Base-by-base conservation (phyloP, 306 rosid species). In the Sophora flavescens region DNA sequence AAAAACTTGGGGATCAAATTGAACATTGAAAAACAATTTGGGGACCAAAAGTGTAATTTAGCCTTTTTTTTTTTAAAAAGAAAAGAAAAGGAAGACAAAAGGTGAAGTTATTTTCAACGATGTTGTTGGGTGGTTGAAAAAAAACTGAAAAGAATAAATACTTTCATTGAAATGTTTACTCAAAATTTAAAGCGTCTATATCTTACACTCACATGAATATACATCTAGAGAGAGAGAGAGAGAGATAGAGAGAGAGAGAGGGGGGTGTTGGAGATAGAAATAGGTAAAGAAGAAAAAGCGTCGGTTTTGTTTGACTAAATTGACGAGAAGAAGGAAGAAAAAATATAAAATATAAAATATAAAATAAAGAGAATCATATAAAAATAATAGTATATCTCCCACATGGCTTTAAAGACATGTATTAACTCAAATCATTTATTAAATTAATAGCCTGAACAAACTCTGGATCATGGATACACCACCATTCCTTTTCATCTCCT, bases 371-470 rank as follows among this genome's bases (percentile, higher is more conserved):
- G n/a, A n/a, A n/a, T n/a, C n/a, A n/a, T n/a, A n/a, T n/a, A n/a
- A n/a, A n/a, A n/a, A n/a, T n/a, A n/a, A n/a, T n/a, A n/a, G n/a
- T n/a, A n/a, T n/a, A n/a, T n/a, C 88, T 84, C 69, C 89, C 84
- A 90, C 97, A 89, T 89, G 92, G 86, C 97, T 89, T 91, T 87
- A 80, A 91, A 91, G 93, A 68, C 88, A 88, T 80, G 66, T 70
- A 59, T 62, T 45, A 60, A 44, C 75, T 70, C 72, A 79, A 36
- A 69, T 66, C 71, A 56, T 53, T 81, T 83, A 84, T 81, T 78
- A 76, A 81, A 61, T 54, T 47, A 56, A 81, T 58, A 42, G 14
- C 70, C 74, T 87, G 86, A 85, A 88, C 84, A 86, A 80, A 80
- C 85, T 79, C 85, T 52, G 72, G 70, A 50, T 57, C 51, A 54